Percentiles rank a stretch among this genome's conserved stretches.
phyloP scores from a whole-genome alignment of 169 alveolate species.

The Babesia ovis region DNA sequence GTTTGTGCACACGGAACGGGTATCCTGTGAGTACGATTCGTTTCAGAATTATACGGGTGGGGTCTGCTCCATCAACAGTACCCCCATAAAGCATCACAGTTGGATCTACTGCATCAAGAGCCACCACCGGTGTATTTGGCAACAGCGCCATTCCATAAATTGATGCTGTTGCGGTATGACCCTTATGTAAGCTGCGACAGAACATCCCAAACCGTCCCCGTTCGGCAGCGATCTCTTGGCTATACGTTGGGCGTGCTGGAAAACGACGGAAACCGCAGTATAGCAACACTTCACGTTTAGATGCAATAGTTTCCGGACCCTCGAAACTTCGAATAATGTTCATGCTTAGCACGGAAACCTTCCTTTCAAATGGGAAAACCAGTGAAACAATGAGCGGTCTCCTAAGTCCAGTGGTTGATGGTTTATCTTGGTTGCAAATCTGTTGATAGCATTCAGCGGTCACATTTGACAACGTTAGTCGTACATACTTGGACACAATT shows the following conservation, averaged over 20 bases:
- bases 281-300: constrained; percentile 82
- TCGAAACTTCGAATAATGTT: constrained; percentile 73
- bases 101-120: constrained; percentile 35
- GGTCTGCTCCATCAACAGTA: constrained; percentile 86
- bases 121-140: constrained; percentile 61
- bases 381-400: constrained; percentile 85
- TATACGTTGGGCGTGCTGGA: constrained; percentile 54
- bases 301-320: constrained; percentile 72
- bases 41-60: constrained; percentile 92
- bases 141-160: constrained; percentile 62
- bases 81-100: constrained; percentile 80
- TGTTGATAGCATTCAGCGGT: constrained; percentile 57
- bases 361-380: constrained; percentile 90
- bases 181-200: constrained; percentile 39
- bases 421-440: constrained; percentile 19
- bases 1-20: constrained; percentile 92
- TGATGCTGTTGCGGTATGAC: constrained; percentile 59
- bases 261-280: constrained; percentile 91
- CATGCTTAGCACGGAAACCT: constrained; percentile 88
- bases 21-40: constrained; percentile 96
- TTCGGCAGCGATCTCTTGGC: constrained; percentile 53
- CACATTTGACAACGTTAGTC: constrained; percentile 41
- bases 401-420: constrained; percentile 1
- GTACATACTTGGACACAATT: constrained; percentile 21
- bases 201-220: constrained; percentile 53